Evolutionary conservation across 768 basidiomycete genomes (phyloP).

Genomic region (Xanthoconium stramineum): DNA sequence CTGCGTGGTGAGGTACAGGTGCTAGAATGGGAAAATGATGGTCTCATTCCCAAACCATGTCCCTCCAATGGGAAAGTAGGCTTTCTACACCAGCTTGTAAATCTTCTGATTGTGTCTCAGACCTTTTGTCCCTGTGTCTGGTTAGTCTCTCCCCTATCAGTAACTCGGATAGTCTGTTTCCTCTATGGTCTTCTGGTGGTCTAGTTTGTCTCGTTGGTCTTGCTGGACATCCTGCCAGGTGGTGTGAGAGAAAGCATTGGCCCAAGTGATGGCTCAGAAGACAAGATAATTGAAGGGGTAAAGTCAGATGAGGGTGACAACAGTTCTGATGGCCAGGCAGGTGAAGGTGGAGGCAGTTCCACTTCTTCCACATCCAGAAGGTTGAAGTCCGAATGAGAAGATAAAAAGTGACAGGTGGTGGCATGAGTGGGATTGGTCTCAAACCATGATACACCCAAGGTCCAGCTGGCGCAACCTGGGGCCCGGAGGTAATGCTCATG

Average conservation of each 20-base stretch:
- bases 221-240: constrained; percentile 3
- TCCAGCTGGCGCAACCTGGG: constrained; percentile 24
- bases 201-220: not conserved
- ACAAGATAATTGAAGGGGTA: constrained; percentile 33
- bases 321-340: constrained; percentile 34
- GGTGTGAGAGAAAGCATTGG: constrained; percentile 39
- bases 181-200: not conserved
- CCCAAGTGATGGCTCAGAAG: constrained; percentile 34
- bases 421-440: constrained; percentile 38
- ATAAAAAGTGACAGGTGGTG: constrained; percentile 45
- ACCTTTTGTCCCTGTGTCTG: constrained; percentile 17
- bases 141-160: constrained; percentile 19
- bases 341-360: constrained; percentile 30
- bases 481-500: constrained; percentile 37
- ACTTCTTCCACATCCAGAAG: constrained; percentile 37
- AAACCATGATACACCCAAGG: constrained; percentile 24
- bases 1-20: constrained; percentile 40
- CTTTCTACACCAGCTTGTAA: constrained; percentile 25
- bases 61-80: constrained; percentile 26
- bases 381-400: constrained; percentile 64
- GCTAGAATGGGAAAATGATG: constrained; percentile 39
- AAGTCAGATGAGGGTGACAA: constrained; percentile 27
- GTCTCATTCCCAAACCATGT: constrained; percentile 23
- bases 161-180: constrained; percentile 15
- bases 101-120: constrained; percentile 30